A percentile compares a stretch with the other conserved stretches of the same genome.
These are phyloP conservation scores for Penicillium herquei DNA, from an alignment of 495 filamentous ascomycete species.

Conservation along the genomic window DNA sequence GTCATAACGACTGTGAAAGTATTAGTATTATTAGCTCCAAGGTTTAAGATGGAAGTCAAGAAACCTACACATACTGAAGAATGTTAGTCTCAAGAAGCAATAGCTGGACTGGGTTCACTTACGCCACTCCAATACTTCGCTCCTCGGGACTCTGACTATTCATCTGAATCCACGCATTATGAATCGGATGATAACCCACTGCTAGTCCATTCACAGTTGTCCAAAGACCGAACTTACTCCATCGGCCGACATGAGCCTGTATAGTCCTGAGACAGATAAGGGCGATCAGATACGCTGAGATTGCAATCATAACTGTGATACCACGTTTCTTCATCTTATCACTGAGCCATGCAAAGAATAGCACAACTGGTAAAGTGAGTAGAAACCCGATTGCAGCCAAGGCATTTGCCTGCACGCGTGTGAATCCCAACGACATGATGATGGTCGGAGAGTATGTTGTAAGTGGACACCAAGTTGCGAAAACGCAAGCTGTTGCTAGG, in stretches of 20 bases:
- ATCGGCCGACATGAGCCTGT: conserved; percentile 16
- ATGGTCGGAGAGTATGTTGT: conserved; percentile 40
- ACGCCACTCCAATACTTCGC: conserved; percentile 33
- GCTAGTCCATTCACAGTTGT: conserved; percentile 30
- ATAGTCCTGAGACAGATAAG: conserved; percentile 17
- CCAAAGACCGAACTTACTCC: conserved; percentile 30
- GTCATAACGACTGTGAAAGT: conserved; percentile 25
- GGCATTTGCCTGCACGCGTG: conserved; percentile 29
- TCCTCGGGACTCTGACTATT: conserved; percentile 25
- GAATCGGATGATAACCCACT: conserved; percentile 36
- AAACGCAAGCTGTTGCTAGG: conserved; percentile 32
- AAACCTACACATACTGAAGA: conserved; percentile 29
- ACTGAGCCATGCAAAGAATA: conserved; percentile 32
- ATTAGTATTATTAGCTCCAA: conserved; percentile 7
- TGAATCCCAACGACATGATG: conserved; percentile 34
- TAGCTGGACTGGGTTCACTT: conserved; percentile 5
- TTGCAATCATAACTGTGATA: conserved; percentile 23
- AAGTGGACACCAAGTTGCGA: conserved; percentile 36
- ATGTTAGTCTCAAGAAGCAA: background rate
- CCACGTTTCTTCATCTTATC: conserved; percentile 22
- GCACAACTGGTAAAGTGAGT: conserved; percentile 29
- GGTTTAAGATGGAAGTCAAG: background rate
- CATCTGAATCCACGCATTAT: conserved; percentile 37
- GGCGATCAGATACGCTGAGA: conserved; percentile 19
- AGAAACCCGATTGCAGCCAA: conserved; percentile 33